Conservation (phyloP, 78 protist species). For the Dictyostelium intermedium region DNA sequence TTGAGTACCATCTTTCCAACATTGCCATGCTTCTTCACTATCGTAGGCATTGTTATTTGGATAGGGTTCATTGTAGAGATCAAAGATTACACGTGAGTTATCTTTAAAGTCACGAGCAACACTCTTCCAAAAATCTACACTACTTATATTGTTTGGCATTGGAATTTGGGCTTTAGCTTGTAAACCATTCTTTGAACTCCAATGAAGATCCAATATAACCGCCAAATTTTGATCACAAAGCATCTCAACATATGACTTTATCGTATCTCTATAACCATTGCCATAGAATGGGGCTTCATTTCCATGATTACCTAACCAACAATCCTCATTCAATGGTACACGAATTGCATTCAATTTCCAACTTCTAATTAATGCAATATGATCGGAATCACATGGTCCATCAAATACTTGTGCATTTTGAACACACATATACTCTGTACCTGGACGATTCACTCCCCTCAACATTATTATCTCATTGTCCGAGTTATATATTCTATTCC, state of each 20-base stretch:
- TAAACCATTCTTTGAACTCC: background rate
- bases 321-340: constrained; percentile 69
- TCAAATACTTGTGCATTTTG: constrained; percentile 32
- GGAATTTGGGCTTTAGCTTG: constrained; percentile 55
- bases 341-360: constrained; percentile 59
- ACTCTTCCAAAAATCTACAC: constrained; percentile 27
- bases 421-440: constrained; percentile 70
- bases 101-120: constrained; percentile 26
- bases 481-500: background rate
- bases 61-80: constrained; percentile 69
- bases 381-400: constrained; percentile 30
- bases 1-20: constrained; percentile 50
- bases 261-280: background rate
- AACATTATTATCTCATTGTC: constrained; percentile 1
- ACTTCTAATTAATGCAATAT: background rate
- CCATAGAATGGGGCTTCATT: constrained; percentile 42
- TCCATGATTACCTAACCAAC: constrained; percentile 51
- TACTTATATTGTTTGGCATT: constrained; percentile 29
- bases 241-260: constrained; percentile 15
- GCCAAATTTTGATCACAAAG: constrained; percentile 29
- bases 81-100: constrained; percentile 33
- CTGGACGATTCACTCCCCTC: constrained; percentile 61
- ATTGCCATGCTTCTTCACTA: constrained; percentile 52
- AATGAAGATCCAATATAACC: constrained; percentile 53
- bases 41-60: constrained; percentile 47